A percentile compares a stretch with the other conserved stretches of the same genome.
Evolutionary conservation across 148 eudicot species (phyloP).

Genomic region (Agrostemma githago): DNA sequence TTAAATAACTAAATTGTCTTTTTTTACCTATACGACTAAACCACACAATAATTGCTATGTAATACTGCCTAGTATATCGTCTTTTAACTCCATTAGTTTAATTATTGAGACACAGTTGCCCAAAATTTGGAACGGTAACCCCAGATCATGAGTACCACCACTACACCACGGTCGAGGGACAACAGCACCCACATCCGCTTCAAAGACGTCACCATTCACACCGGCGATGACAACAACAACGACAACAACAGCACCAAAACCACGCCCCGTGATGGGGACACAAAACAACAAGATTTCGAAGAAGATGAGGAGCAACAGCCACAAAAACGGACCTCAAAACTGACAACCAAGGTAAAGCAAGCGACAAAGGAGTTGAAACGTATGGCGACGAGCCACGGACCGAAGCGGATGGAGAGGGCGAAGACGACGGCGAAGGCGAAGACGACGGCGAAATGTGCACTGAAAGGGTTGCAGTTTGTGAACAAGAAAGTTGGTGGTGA

Average conservation of each 20-base stretch:
- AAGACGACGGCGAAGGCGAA: too few species aligned
- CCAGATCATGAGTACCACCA: background rate
- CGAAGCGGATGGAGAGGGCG: conserved; percentile 22
- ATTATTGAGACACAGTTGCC: too few species aligned
- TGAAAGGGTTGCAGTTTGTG: conserved; percentile 41
- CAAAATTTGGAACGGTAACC: background rate
- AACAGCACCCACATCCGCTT: conserved; percentile 1
- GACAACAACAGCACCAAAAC: background rate
- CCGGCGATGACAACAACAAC: background rate
- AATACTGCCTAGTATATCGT: too few species aligned
- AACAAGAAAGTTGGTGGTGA: conserved; percentile 40
- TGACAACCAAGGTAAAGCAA: conserved; percentile 38
- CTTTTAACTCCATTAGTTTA: too few species aligned
- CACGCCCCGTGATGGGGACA: too few species aligned
- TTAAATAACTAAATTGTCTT: too few species aligned
- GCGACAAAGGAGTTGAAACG: conserved; percentile 40
- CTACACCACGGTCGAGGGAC: background rate
- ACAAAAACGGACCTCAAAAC: conserved; percentile 27
- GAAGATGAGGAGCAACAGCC: conserved; percentile 20
- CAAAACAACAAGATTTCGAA: too few species aligned
- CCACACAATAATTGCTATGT: too few species aligned
- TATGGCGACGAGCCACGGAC: conserved; percentile 23
- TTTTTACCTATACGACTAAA: too few species aligned
- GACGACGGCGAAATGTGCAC: conserved; percentile 41
- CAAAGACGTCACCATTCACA: background rate